A percentile compares a stretch with the other conserved stretches of the same genome.
phyloP scores from a whole-genome alignment of 371 early-diverging fungal genomes.

The Cokeromyces recurvatus region DNA sequence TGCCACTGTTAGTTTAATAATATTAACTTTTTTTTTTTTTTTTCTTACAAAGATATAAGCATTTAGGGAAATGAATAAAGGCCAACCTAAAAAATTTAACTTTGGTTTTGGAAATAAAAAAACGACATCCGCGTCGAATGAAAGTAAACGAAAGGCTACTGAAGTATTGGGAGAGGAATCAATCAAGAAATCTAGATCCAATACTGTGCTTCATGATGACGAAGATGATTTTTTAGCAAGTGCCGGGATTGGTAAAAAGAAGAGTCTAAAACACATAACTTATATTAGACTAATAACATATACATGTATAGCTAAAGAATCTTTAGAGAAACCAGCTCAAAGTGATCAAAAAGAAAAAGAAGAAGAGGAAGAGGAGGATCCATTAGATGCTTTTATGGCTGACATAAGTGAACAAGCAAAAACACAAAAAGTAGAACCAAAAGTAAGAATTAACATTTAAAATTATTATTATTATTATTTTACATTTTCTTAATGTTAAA shows the following conservation, averaged over 20 bases:
- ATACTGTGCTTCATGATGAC: constrained; percentile 8
- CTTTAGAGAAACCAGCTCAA: not conserved
- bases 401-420: constrained; percentile 63
- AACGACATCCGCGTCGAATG: not conserved
- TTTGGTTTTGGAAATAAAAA: constrained; percentile 25
- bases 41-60: too few species aligned
- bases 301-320: not conserved
- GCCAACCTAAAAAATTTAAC: constrained; percentile 14
- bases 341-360: not conserved
- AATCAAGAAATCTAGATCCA: constrained; percentile 7
- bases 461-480: not conserved
- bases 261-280: not conserved
- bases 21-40: too few species aligned
- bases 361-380: constrained; percentile 70
- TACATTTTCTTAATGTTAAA: constrained; percentile 1
- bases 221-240: constrained; percentile 23
- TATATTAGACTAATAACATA: not conserved
- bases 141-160: constrained; percentile 4
- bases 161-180: not conserved
- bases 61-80: too few species aligned
- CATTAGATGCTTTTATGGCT: constrained; percentile 89
- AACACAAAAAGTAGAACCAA: constrained; percentile 41
- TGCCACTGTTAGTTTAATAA: too few species aligned
- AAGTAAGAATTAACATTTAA: constrained; percentile 17
- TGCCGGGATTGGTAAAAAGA: constrained; percentile 22